Evolutionary conservation across 1,284 basidiomycete species (phyloP), one percentile per base, ranked within the genome.

Genomic region (Leccinum subrobustum): DNA sequence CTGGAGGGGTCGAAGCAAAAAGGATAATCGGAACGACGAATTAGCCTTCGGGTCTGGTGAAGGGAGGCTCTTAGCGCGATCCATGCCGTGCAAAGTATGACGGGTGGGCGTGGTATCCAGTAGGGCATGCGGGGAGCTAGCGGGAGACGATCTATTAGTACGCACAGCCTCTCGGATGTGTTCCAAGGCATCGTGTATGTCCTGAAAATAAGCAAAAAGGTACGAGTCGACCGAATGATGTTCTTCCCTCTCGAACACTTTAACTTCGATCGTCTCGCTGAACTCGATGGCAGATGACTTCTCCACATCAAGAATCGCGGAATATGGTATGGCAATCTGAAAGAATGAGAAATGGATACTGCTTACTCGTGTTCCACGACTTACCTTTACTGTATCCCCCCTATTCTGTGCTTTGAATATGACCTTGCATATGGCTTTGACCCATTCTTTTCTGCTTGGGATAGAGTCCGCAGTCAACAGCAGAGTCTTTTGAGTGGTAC

Each of bases 361-460:
- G 6, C 18, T 35, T 35, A 48, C 27, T 39, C 7, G 16, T 16
- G 39, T n/a, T n/a, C 20, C 1, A 12, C 14, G 23, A 70, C 75
- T 47, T 63, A 91, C 91, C 82, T 96, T 96, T 64, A 98, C 93
- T 67, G 87, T 93, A 67, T 98, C 95, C 0, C 96, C 96, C 80
- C 91, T 91, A 71, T 98, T 97, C 78, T 98, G 96, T 5, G 91
- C 90, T 70, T 95, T 94, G 78, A 98, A 95, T 61, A 97, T 95
- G 35, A 91, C 90, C 75, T 92, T 96, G 60, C 89, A 85, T 60
- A 99, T 88, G 3, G 92, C 88, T 72, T 95, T 94, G 42, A 98
- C 88, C 96, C 96, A 99, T 76, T 95, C 92, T 52, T 94, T 89
- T 48, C 92, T 83, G 71, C 87, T 92, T 0, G 89, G 85, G 12